Base-by-base conservation (phyloP, 257 asterid genomes). In the Dorcoceras hygrometricum region DNA sequence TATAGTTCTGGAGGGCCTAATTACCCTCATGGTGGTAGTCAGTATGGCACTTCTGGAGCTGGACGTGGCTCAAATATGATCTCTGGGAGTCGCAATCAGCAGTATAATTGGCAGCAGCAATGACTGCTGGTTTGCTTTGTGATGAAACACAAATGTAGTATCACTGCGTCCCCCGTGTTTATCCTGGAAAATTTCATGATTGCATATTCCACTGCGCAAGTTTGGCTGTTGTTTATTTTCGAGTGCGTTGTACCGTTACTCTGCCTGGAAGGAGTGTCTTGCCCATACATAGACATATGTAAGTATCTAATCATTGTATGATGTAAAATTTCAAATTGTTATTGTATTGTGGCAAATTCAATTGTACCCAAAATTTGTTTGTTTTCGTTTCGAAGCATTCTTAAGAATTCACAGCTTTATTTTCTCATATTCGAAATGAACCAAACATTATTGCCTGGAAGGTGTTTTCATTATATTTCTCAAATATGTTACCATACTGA, bases 21-120 rank as follows among this genome's bases (percentile, higher is more conserved):
- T 77, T 91, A 79, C 69, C 85, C 95, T 31, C 96, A 88, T n/a
- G 84, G 83, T 6, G 76, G 82, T 54, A 91, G 83, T 26, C 90
- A 84, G 16, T 89, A 83, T 26, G 96, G 95, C 46, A 57, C 78
- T 61, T 81, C 96, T 50, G 96, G 95, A 32, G 71, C 88, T 50
- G 97, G 95, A 8, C 96, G 96, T 28, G 97, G 98, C 72, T 81
- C 93, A 55, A 92, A 83, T 76, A 70, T 75, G 72, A 72, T 76
- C 70, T 25, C 89, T 26, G 91, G 96, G 19, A 89, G 81, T 75
- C 90, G 96, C 65, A 87, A 81, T 67, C 97, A 87, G 59, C 97
- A 81, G n/a, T 84, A 87, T 71, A 86, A 84, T 67, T 89, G 97
- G 98, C 97, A 80, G 81, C 97, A 92, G 65, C 4, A 26, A 20